Base-by-base conservation (phyloP, 1,139 yeast species). In the Yamadazyma oceani region DNA sequence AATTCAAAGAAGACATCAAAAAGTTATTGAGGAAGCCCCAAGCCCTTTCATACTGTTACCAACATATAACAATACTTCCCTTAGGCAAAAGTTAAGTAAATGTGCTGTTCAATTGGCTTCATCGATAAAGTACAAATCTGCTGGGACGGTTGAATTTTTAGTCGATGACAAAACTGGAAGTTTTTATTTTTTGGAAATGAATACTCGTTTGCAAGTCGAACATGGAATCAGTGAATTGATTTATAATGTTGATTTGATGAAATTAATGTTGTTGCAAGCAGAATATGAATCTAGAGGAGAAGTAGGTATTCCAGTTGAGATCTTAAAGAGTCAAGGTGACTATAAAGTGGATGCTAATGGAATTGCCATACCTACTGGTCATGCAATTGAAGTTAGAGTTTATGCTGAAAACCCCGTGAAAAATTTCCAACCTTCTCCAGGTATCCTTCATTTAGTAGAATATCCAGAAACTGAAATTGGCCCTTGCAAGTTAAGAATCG, bases 11-110 rank as follows among this genome's bases (percentile, higher is more conserved):
- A 58, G 77, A 21, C 77, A 71, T 46, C 77, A 71, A 42, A 71
- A 71, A 46, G 73, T 71, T n/a, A 57, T 73, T 30, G 78, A 73
- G 47, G 78, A 72, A 48, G 55, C 73, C 3, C 78, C 78, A 13
- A 68, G 60, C 44, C 66, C 67, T 4, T 60, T 60, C 41, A 56
- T 62, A 19, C 22, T 37, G 23, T 38, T 43, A 29, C 51, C 50
- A 2, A 22, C 19, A 3, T 48, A 45, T 29, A 32, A 43, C 21
- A 39, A 6, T 19, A 17, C n/a, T 27, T 30, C 17, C 13, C 29
- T 34, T 13, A 49, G 65, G 43, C 40, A 41, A 16, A 36, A 43
- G 10, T 37, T 60, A n/a, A 44, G 55, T 11, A 25, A 40, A 4
- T 55, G 57, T 41, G 65, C 68, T 10, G 45, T 42, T 15, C 43